Percentiles rank a stretch among this genome's conserved stretches.
phyloP scores from a whole-genome alignment of 202 grass and related monocot genomes.

The Carex arenaria region DNA sequence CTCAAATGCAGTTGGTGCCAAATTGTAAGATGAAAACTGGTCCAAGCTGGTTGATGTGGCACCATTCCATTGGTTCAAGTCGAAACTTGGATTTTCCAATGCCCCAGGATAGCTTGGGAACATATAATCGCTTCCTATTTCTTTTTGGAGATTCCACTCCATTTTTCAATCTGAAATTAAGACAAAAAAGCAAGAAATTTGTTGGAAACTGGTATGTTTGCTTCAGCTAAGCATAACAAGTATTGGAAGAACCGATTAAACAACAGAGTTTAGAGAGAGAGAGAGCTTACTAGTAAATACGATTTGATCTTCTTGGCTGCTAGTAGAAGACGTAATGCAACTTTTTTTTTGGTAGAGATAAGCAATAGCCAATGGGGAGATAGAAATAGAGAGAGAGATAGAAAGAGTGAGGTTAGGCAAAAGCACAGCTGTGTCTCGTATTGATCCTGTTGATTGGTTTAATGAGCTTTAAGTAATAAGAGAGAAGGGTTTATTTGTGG shows the following conservation, averaged over 20 bases:
- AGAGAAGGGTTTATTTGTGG: neutral
- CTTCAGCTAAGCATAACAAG: neutral
- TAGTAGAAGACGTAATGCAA: neutral
- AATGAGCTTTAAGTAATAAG: neutral
- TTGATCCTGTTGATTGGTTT: neutral
- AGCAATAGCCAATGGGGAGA: neutral
- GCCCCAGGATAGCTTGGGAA: neutral
- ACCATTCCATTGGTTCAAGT: slow-evolving; percentile 15
- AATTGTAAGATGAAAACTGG: neutral
- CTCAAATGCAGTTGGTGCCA: neutral
- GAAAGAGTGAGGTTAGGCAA: neutral
- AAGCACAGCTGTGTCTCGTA: neutral
- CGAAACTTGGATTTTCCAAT: neutral
- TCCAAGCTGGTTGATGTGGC: neutral
- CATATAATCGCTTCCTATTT: neutral
- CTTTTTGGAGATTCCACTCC: slow-evolving; percentile 7
- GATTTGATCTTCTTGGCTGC: neutral
- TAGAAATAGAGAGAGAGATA: neutral
- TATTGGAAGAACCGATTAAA: neutral
- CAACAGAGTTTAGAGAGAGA: neutral
- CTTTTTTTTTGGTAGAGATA: neutral
- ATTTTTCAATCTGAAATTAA: slow-evolving; percentile 8
- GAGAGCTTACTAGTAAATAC: neutral
- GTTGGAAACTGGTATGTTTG: neutral
- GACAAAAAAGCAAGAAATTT: neutral